Conservation (phyloP, 371 early-diverging fungal genomes). For the Blakeslea trispora region DNA sequence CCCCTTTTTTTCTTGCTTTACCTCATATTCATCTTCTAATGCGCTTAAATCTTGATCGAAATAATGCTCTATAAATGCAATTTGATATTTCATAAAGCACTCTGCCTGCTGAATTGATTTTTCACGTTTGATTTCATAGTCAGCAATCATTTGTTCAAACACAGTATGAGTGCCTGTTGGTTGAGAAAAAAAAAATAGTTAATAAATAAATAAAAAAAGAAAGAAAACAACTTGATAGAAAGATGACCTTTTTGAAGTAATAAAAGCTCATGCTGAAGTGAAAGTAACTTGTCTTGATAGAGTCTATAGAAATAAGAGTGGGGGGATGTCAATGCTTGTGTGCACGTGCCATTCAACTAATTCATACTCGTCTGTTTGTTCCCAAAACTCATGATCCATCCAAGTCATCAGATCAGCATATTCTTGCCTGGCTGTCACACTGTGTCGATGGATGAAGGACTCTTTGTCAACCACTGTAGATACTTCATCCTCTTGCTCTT, state of each 20-base stretch:
- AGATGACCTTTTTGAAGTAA: conserved; percentile 26
- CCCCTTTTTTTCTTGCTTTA: conserved; percentile 6
- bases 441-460: too few relatives aligned
- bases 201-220: too few relatives aligned
- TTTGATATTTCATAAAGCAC: conserved; percentile 38
- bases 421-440: conserved; percentile 20
- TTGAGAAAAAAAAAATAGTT: not conserved
- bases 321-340: conserved; percentile 2
- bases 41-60: conserved; percentile 33
- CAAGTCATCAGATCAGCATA: conserved; percentile 49
- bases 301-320: conserved; percentile 13
- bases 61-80: conserved; percentile 32
- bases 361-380: conserved; percentile 47
- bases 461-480: too few relatives aligned
- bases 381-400: conserved; percentile 53
- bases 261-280: conserved; percentile 31
- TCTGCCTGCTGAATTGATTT: conserved; percentile 36
- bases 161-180: conserved; percentile 47
- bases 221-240: too few relatives aligned
- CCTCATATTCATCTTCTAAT: conserved; percentile 47
- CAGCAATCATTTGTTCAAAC: conserved; percentile 42
- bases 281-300: conserved; percentile 18
- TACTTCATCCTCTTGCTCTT: too few relatives aligned
- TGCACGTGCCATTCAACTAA: conserved; percentile 12
- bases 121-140: conserved; percentile 42